phyloP scores from a whole-genome alignment of 495 filamentous ascomycete genomes.

The Friedmanniomyces simplex region DNA sequence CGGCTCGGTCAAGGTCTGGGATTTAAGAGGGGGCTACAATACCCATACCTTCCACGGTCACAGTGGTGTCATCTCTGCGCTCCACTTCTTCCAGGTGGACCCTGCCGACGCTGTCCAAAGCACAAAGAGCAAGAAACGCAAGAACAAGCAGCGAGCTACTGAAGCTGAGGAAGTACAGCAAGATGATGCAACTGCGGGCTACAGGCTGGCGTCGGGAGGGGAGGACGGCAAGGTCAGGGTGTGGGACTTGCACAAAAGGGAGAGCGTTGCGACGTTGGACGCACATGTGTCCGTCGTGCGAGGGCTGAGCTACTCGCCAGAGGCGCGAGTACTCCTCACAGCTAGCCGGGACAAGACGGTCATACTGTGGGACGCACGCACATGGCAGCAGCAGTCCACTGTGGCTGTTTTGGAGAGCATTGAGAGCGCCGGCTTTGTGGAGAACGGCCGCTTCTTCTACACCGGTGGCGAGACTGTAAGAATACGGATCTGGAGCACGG shows the following conservation, averaged over 20 bases:
- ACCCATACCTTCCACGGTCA: constrained; percentile 95
- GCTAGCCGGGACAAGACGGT: constrained; percentile 90
- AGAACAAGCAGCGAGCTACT: constrained; percentile 37
- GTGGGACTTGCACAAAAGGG: constrained; percentile 81
- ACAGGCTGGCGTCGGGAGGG: constrained; percentile 77
- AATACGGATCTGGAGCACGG: constrained; percentile 71
- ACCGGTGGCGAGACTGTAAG: constrained; percentile 80
- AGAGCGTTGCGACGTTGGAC: constrained; percentile 65
- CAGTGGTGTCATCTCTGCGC: constrained; percentile 76
- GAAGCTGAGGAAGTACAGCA: constrained; percentile 36
- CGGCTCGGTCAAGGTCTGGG: constrained; percentile 91
- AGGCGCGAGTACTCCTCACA: constrained; percentile 68
- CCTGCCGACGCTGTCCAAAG: constrained; percentile 31
- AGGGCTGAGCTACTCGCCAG: constrained; percentile 63
- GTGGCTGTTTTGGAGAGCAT: constrained; percentile 78
- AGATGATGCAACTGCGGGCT: constrained; percentile 40
- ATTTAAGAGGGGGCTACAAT: constrained; percentile 78
- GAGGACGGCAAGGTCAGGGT: constrained; percentile 88
- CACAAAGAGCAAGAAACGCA: constrained; percentile 37
- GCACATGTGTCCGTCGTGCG: constrained; percentile 90
- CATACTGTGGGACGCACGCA: constrained; percentile 76
- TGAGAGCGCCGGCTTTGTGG: constrained; percentile 72
- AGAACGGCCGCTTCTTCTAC: constrained; percentile 56
- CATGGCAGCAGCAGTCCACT: constrained; percentile 73
- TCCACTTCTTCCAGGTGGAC: constrained; percentile 76